Base-by-base conservation (phyloP, 805 yeast species). In the Metschnikowia lachancei region DNA sequence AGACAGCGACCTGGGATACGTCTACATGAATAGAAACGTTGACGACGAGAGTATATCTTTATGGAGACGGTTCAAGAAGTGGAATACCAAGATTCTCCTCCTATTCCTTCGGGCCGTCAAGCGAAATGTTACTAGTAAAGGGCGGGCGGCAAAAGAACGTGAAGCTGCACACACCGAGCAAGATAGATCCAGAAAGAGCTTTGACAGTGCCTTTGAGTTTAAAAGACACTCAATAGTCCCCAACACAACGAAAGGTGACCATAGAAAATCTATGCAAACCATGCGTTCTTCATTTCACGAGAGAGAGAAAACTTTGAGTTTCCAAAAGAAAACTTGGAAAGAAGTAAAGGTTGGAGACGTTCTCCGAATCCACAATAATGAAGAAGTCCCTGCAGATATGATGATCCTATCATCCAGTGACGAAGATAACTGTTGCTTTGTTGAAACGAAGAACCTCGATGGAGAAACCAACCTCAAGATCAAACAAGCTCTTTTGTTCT, bases 371-470 rank as follows among this genome's bases (percentile, higher is more conserved):
- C 78, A 83, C 51, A 80, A 81, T 53, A 82, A 86, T 59, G 94
- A 86, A 59, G 92, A 85, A 66, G 75, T 85, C 6, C 95, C 95
- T 1, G 90, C 92, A 1, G 95, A 86, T 64, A 62, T 82, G 12
- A 70, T 85, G 39, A 63, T 85, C 29, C 59, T 86, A 7, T 72
- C 89, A 4, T 75, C 90, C 2, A 80, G 87, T 28, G 89, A 84
- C 58, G 63, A 73, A 1, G 88, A 85, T 55, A 84, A 83, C 41
- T 78, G 77, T 41, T 85, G 91, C 65, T 86, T 81, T 55, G 80
- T 86, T 26, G 95, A 86, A 63, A 87, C 95, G 0, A 86, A 85
- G 58, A 86, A 86, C 64, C 72, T 87, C 54, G 95, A 87, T 65
- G 95, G 95, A 64, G 95, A 86, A 63, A 83, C 92, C 3, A 86